Base-by-base conservation (phyloP, 2,329 filamentous ascomycete genomes). In the Neonectria ditissima region DNA sequence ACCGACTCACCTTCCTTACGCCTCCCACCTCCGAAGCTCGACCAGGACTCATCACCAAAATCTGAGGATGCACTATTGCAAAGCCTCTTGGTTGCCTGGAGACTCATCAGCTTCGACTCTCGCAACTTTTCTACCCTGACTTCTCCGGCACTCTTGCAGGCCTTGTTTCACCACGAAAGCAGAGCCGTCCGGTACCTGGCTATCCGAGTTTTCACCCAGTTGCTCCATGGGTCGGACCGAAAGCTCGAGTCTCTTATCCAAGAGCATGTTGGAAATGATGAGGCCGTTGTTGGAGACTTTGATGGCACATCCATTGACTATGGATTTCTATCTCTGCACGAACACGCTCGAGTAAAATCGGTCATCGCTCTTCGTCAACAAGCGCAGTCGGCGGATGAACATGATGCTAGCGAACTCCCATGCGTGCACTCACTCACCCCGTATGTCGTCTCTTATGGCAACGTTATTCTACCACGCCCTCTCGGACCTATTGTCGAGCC, bases 221-320 rank as follows among this genome's bases (percentile, higher is more conserved):
- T 93, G 61, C 87, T 97, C 70, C 89, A 89, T 72, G 92, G 92
- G 30, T 91, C 96, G 4, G 96, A 99, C 77, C 83, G 86, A 67
- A 92, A 92, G 66, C 84, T 92, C 51, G 91, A 97, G 74, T 82
- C 86, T 52, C 90, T 97, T 76, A 79, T 97, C 32, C 79, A 82
- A 52, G 83, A 87, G 72, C 85, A 94, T 76, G 81, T 95, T 59
- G 89, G 87, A 50, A 80, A 77, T 44, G 81, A 86, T 41, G 87
- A 87, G 32, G 82, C 86, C 22, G 82, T 97, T 41, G 77, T 86
- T 65, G 94, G 90, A 8, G 81, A 87, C 45, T 92, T 94, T 84
- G 96, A 98, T 79, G 92, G 90, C 37, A 83, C 83, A 66, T 79
- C 80, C 50, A 89, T 96, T 68, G 94, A 98, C 77, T 97, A 92